Base-by-base conservation (phyloP, 179 eudicot species). In the Beta lomatogona region DNA sequence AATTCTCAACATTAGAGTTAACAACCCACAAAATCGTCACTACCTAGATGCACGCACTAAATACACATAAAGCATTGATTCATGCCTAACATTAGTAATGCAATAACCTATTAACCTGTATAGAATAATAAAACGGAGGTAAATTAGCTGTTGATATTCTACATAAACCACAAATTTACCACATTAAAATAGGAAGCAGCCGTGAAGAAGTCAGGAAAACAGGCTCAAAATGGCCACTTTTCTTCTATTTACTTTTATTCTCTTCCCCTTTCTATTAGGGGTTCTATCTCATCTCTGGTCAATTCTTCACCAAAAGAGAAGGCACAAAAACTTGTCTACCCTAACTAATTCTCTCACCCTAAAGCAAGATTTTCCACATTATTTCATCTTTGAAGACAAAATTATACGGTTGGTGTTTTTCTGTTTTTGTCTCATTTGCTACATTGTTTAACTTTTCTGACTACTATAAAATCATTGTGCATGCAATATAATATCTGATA, bases 221-320 rank as follows among this genome's bases (percentile, higher is more conserved):
- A 69, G 79, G 85, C 58, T 76, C 21, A 70, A 84, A 78, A 78
- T 85, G 87, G 80, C 44, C 11, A 71, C 67, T 4, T 61, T 78
- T 69, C 21, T 75, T 28, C 3, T 79, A 75, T 75, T 82, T 75
- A 50, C 67, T 12, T 8, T 81, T 44, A n/a, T 81, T 36, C 2
- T 82, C 28, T 59, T 71, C 7, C 83, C 81, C 55, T 69, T 85
- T 79, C 71, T 85, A 63, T 15, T 79, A 8, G 77, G 82, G 58
- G 77, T 77, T 70, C 18, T 82, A 68, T 81, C 78, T 18, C 85
- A 75, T 79, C 77, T 85, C 59, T 75, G 31, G 65, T 82, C 68
- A 54, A 52, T 28, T 21, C 57, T 61, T 31, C 25, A 73, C 78
- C 81, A 77, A 31, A 77, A 78, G 46, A 84, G 63, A 64, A 84